Base-by-base conservation (phyloP, 129 eudicot genomes). In the Heracleum sosnowskyi region DNA sequence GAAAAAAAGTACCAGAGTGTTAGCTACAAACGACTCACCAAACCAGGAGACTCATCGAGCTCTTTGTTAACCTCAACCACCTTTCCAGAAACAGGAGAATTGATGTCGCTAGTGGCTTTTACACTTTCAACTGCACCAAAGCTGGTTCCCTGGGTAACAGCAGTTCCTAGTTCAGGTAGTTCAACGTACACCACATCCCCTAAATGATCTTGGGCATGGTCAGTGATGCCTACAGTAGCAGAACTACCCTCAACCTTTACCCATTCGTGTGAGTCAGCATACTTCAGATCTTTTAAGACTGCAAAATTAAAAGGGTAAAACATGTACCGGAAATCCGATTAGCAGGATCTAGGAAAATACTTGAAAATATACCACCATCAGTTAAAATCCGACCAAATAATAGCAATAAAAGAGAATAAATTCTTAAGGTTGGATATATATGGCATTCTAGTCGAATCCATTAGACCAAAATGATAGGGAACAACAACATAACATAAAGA, bases 101-200 rank as follows among this genome's bases (percentile, higher is more conserved):
- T 87, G 36, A 93, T 85, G 82, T 93, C 98, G 68, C 98, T 93
- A 36, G 97, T 91, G 57, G 98, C 97, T 42, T 93, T 93, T 6
- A 93, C 96, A 84, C 98, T 93, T 75, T 93, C 98, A 28, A 93
- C 98, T 13, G 98, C 95, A 79, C 97, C 98, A 85, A 93, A 93
- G 45, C 91, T 73, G 40, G 55, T 51, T 33, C 97, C 98, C 80
- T 93, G 92, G 49, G 84, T 81, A 22, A 93, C 92, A 20, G 82
- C 51, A 51, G 79, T 69, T 33, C 97, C 98, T 69, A 83, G 82
- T 63, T 93, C 88, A 0, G 93, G 98, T 71, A 93, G 82, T 60
- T 93, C 98, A 53, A 93, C 98, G 35, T 86, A 93, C 1, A 93
- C 98, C 60, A 93, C 97, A 45, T 93, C 98, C n/a, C 98, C 98